These are phyloP conservation scores for Aspergillus saccharolyticus DNA, from an alignment of 495 filamentous ascomycete species.

Conservation along the genomic window DNA sequence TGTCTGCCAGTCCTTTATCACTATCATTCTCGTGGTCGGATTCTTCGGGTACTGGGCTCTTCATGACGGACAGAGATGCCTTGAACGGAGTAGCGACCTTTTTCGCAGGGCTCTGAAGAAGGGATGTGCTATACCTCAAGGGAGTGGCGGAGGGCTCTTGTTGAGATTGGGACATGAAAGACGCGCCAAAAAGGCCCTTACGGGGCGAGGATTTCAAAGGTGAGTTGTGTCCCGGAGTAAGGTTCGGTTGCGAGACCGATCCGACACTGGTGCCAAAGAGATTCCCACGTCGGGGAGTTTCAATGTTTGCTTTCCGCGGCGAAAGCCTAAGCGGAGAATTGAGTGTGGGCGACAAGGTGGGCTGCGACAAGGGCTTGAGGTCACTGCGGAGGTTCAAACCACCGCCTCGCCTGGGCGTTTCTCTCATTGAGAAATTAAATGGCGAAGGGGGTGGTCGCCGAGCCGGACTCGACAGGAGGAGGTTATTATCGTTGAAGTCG, in stretches of 20 bases:
- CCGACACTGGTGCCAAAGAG: slow-evolving; percentile 17
- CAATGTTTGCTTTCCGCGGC: slow-evolving; percentile 25
- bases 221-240: slow-evolving; percentile 25
- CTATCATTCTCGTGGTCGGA: neutral
- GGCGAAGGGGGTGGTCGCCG: slow-evolving; percentile 46
- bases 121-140: slow-evolving; percentile 27
- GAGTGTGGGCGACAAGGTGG: slow-evolving; percentile 25
- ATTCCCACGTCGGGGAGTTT: slow-evolving; percentile 21
- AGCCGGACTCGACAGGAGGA: slow-evolving; percentile 47
- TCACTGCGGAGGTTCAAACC: slow-evolving; percentile 21
- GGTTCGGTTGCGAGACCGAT: slow-evolving; percentile 22
- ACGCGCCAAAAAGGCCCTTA: slow-evolving; percentile 36
- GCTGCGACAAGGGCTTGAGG: slow-evolving; percentile 16
- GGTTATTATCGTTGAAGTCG: slow-evolving; percentile 34
- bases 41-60: slow-evolving; percentile 11
- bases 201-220: slow-evolving; percentile 44
- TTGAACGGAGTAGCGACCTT: slow-evolving; percentile 38
- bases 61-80: slow-evolving; percentile 21
- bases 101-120: slow-evolving; percentile 43
- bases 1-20: slow-evolving; percentile 5
- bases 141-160: slow-evolving; percentile 29
- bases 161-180: slow-evolving; percentile 23
- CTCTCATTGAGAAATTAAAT: slow-evolving; percentile 41
- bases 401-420: slow-evolving; percentile 28
- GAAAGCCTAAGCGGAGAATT: slow-evolving; percentile 27